A percentile compares a stretch with the other conserved stretches of the same genome.
Evolutionary conservation across 2,329 filamentous ascomycete genomes (phyloP).

Genomic region (Hypoxylon sp.): DNA sequence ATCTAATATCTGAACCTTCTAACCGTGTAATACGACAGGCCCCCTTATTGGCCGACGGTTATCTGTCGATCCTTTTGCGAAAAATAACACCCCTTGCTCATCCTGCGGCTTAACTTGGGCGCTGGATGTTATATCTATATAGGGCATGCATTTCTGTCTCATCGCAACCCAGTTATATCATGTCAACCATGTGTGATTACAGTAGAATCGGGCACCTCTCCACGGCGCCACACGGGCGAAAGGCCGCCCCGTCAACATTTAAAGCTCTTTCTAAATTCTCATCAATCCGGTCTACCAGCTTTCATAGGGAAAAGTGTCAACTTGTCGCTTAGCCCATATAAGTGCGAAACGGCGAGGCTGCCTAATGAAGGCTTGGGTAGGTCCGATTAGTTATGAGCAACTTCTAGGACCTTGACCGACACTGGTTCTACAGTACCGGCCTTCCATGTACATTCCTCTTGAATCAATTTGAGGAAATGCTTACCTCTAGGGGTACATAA

Average conservation of each 20-base stretch:
- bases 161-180: conserved; percentile 32
- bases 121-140: conserved; percentile 11
- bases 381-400: conserved; percentile 29
- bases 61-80: conserved; percentile 36
- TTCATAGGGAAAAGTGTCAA: neutral
- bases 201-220: conserved; percentile 17
- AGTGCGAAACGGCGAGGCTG: conserved; percentile 14
- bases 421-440: conserved; percentile 23
- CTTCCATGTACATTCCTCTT: conserved; percentile 4
- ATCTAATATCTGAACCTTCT: conserved; percentile 33
- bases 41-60: conserved; percentile 27
- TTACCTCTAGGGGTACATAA: conserved; percentile 4
- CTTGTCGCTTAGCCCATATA: neutral
- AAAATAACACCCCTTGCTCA: conserved; percentile 19
- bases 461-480: conserved; percentile 8
- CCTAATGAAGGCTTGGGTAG: conserved; percentile 16
- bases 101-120: conserved; percentile 33
- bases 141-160: conserved; percentile 28
- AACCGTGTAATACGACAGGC: conserved; percentile 29
- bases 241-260: neutral
- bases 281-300: conserved; percentile 6
- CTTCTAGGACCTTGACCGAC: neutral
- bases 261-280: conserved; percentile 2
- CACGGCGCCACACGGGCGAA: conserved; percentile 14
- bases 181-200: conserved; percentile 37